Evolutionary conservation across 2,329 filamentous ascomycete species (phyloP).

Genomic region (Colletotrichum sp.): DNA sequence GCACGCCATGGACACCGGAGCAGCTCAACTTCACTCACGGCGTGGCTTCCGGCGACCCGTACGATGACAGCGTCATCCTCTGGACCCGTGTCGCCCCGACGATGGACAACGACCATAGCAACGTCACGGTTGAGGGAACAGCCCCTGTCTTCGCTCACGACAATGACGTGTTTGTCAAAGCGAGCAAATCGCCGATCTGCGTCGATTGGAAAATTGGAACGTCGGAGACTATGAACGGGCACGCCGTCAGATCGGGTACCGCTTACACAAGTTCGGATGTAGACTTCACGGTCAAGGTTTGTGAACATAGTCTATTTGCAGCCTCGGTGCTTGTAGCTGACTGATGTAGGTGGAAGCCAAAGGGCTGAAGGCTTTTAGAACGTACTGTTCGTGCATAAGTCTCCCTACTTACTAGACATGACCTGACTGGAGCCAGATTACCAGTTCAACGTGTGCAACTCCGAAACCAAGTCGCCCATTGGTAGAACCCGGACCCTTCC

Average conservation of each 20-base stretch:
- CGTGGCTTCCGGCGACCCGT: slow-evolving; percentile 54
- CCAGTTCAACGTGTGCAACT: slow-evolving; percentile 72
- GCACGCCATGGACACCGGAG: slow-evolving; percentile 44
- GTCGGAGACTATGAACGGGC: slow-evolving; percentile 37
- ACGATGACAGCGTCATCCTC: slow-evolving; percentile 61
- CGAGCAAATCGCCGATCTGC: slow-evolving; percentile 62
- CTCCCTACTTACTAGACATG: slow-evolving; percentile 24
- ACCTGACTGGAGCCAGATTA: slow-evolving; percentile 40
- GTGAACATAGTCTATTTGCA: fast-evolving
- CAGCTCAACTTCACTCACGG: slow-evolving; percentile 69
- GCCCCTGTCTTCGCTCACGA: slow-evolving; percentile 51
- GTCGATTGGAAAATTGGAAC: slow-evolving; percentile 67
- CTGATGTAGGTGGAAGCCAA: slow-evolving; percentile 62
- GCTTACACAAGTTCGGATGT: slow-evolving; percentile 76
- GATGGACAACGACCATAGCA: slow-evolving; percentile 49
- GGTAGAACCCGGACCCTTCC: slow-evolving; percentile 76
- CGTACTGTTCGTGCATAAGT: slow-evolving; percentile 50
- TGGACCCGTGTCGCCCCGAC: slow-evolving; percentile 54
- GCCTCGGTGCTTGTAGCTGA: background rate
- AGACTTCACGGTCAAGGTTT: slow-evolving; percentile 72
- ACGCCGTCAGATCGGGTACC: slow-evolving; percentile 58
- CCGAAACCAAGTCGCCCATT: slow-evolving; percentile 63
- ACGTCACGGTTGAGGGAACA: slow-evolving; percentile 46
- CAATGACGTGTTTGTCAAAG: slow-evolving; percentile 51
- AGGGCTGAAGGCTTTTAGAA: slow-evolving; percentile 65